These are phyloP conservation scores for Suaeda aralocaspica DNA, from an alignment of 148 eudicot species.

Conservation along the genomic window DNA sequence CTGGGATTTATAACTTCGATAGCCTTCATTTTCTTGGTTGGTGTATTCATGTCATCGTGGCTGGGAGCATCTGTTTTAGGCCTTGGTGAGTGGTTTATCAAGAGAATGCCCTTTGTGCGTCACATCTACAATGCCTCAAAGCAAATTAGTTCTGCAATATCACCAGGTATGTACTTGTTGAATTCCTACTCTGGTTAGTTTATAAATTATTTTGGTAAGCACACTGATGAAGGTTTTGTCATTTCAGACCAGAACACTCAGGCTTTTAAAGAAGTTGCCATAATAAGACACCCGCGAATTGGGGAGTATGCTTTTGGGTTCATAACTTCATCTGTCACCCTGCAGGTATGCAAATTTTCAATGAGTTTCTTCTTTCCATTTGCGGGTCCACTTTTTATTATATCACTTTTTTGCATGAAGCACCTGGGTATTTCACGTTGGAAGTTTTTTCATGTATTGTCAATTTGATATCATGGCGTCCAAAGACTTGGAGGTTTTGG, in stretches of 20 bases:
- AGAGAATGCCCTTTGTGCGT: conserved; percentile 73
- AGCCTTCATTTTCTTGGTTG: conserved; percentile 77
- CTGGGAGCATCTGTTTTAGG: conserved; percentile 72
- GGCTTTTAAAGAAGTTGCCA: conserved; percentile 86
- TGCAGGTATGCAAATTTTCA: conserved; percentile 44
- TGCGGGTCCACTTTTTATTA: not conserved
- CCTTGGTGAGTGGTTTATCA: conserved; percentile 84
- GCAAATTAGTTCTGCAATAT: conserved; percentile 81
- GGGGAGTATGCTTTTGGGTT: conserved; percentile 93
- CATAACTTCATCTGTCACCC: conserved; percentile 71
- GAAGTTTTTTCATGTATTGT: not conserved
- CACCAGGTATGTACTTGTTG: conserved; percentile 48
- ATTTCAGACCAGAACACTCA: conserved; percentile 67
- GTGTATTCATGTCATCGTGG: conserved; percentile 88
- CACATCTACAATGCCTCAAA: conserved; percentile 80
- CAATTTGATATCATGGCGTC: not conserved
- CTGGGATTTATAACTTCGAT: conserved; percentile 75
- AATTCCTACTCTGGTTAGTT: conserved; percentile 5
- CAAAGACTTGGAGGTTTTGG: not conserved
- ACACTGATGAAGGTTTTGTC: conserved; percentile 6
- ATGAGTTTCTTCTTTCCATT: not conserved
- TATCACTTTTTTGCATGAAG: not conserved
- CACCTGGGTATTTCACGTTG: not conserved
- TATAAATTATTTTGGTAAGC: conserved; percentile 8
- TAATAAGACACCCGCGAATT: conserved; percentile 74